Evolutionary conservation across 2,329 filamentous ascomycete genomes (phyloP), one percentile per base, ranked within the genome.

Genomic region (Fusarium sp.): DNA sequence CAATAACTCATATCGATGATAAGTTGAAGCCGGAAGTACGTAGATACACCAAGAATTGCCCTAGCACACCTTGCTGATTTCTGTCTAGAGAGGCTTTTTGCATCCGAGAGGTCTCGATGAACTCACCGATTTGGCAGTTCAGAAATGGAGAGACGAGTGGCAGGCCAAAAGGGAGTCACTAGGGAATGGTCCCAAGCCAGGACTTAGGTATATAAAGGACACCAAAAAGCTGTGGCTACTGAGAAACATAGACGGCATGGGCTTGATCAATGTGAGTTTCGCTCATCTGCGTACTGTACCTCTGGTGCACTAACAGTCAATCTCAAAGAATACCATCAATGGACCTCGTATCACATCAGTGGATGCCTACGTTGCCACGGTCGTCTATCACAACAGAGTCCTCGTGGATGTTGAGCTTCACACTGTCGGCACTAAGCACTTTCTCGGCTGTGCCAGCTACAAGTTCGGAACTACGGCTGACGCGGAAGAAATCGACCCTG

Each of bases 341-440:
- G 75, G 77, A 2, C 53, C 52, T 4, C 71, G 70, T n/a, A 14
- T 23, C 51, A 34, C 23, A 70, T 77, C 16, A 21, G 42, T 79
- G 11, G 71, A 78, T 16, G 75, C 71, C 7, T 70, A 65, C 28
- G 57, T 77, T 4, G 34, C 42, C 8, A 43, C 65, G 16, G 31
- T 30, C 11, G 12, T 30, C 7, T 11, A 14, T n/a, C 10, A 37
- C 18, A 25, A 4, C 6, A 56, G 45, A 14, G 31, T 21, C 12
- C 37, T 69, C 12, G 28, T 77, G 30, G 30, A 58, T 16, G 52
- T 75, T 4, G 49, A 66, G 9, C 63, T 78, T 51, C 70, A 67
- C 41, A 61, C 76, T 0, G 73, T 69, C 11, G 74, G 75, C 34
- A 74, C 72, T 39, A 58, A 56, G 6, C 70, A 66, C 8, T 70